Evolutionary conservation across 1,284 basidiomycete genomes (phyloP), one percentile per base, ranked within the genome.

Genomic region (Puccinia coronata): DNA sequence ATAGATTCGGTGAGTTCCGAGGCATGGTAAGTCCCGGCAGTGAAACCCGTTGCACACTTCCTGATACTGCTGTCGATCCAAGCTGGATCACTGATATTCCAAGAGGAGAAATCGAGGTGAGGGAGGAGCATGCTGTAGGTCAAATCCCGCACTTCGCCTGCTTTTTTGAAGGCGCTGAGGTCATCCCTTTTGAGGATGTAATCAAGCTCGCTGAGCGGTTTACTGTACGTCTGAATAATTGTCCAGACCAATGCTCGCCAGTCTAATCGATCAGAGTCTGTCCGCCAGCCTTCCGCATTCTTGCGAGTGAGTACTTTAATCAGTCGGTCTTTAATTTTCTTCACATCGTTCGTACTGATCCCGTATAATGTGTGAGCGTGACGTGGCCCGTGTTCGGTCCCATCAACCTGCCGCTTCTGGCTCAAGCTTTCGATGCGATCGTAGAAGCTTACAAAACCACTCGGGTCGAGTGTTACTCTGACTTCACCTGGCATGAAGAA

Each of bases 391-490:
- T 28, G 8, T 11, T 61, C 39, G 28, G 59, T 47, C 12, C 41
- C 36, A 61, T 65, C 57, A 31, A 18, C 28, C 20, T 28, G n/a
- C 41, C 73, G 34, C 41, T 76, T 59, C 20, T n/a, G 28, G 41
- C 23, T 57, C 31, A 76, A 57, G 0, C 86, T 86, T 0, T 88
- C 84, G 0, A 82, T 74, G 0, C 85, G 84, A 82, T 90, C 88
- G 82, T 89, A 89, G 82, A 89, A 88, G 0, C 88, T 88, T 53
- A 89, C 83, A 6, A 88, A 80, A 20, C 87, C 83, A 14, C 84
- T 71, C 69, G 87, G 85, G 83, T 89, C 88, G 36, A 89, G 84
- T 18, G 84, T 83, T 14, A 89, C 85, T 23, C 88, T 87, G 0
- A 86, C 86, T 39, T 89, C 89, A 49, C 82, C 82, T 31, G 88